Conservation (phyloP, 768 basidiomycete genomes). For the Hygrophorus russula region DNA sequence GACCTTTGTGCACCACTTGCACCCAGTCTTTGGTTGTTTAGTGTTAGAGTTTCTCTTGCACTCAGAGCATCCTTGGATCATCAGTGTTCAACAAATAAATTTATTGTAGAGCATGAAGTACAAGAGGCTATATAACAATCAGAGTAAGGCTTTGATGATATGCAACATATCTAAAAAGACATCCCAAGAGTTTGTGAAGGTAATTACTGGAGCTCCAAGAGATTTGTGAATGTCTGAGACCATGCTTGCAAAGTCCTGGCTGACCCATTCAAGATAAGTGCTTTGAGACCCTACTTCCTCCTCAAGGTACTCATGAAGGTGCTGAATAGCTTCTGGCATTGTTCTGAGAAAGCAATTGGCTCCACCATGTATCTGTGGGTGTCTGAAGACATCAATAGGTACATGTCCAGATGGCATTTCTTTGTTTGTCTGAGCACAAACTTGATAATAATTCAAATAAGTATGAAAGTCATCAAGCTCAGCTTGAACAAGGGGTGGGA, state of each 20-base stretch:
- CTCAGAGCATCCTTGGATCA: too few relatives aligned
- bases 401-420: too few relatives aligned
- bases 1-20: too few relatives aligned
- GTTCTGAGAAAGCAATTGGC: constrained; percentile 9
- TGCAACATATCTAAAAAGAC: background rate
- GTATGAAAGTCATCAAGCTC: constrained; percentile 16
- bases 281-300: constrained; percentile 11
- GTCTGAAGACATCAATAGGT: too few relatives aligned
- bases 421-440: constrained; percentile 15
- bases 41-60: too few relatives aligned
- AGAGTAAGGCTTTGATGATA: background rate
- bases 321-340: constrained; percentile 6
- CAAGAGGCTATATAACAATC: too few relatives aligned
- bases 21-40: too few relatives aligned
- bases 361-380: constrained; percentile 4
- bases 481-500: constrained; percentile 17
- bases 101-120: too few relatives aligned
- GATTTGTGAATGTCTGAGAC: background rate
- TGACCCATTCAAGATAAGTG: constrained; percentile 5
- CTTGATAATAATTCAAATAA: constrained; percentile 20
- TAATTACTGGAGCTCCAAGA: background rate
- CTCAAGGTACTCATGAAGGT: constrained; percentile 6
- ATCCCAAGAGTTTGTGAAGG: constrained; percentile 1
- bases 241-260: background rate
- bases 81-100: too few relatives aligned